Evolutionary conservation across 208 protist genomes (phyloP).

Genomic region (Crithidia thermophila): DNA sequence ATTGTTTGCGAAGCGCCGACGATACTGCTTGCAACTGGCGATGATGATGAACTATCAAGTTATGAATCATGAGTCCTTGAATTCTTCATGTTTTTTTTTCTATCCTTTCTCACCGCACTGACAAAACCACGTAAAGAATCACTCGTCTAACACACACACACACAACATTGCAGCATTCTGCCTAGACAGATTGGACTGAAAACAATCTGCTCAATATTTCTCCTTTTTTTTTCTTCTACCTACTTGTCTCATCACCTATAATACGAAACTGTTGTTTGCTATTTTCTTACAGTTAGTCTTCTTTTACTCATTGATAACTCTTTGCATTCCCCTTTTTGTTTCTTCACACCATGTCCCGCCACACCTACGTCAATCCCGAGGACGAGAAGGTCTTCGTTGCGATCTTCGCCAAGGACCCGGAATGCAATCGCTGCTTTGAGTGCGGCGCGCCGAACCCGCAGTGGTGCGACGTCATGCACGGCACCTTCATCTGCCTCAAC

Average conservation of each 20-base stretch:
- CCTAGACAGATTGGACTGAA: too few relatives aligned
- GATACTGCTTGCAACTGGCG: too few relatives aligned
- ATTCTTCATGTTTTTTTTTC: too few relatives aligned
- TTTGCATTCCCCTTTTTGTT: background rate
- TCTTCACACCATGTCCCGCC: constrained; percentile 6
- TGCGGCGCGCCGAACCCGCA: constrained; percentile 89
- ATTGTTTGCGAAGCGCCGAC: too few relatives aligned
- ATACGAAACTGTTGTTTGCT: too few relatives aligned
- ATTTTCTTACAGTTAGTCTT: constrained; percentile 15
- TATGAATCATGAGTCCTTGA: too few relatives aligned
- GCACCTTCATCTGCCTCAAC: constrained; percentile 91
- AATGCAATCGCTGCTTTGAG: constrained; percentile 90
- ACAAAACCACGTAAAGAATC: too few relatives aligned
- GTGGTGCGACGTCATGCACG: constrained; percentile 92
- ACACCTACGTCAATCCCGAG: constrained; percentile 47
- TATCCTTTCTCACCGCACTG: too few relatives aligned
- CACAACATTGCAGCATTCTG: too few relatives aligned
- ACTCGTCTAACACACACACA: too few relatives aligned
- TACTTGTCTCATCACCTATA: background rate
- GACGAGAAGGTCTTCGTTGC: constrained; percentile 65
- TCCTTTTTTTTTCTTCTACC: background rate
- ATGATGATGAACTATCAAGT: too few relatives aligned
- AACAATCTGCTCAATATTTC: background rate
- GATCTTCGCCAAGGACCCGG: constrained; percentile 75
- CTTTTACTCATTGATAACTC: too few relatives aligned